These are phyloP conservation scores for Mortierella hygrophila DNA, from an alignment of 192 early-diverging fungal species.

Conservation along the genomic window DNA sequence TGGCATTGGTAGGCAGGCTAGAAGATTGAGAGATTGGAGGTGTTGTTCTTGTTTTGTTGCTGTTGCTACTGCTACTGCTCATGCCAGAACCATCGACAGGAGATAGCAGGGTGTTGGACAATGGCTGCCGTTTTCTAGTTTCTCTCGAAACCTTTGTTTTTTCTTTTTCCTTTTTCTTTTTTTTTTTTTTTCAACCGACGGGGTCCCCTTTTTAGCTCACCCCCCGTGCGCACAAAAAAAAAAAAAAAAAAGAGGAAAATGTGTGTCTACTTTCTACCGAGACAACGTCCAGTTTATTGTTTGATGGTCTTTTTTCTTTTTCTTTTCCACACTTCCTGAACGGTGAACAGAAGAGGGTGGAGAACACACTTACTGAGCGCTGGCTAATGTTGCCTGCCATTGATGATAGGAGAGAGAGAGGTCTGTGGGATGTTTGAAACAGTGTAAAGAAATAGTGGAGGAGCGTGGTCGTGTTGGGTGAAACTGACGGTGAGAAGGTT, in stretches of 20 bases:
- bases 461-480: neutral
- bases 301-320: neutral
- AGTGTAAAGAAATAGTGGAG: neutral
- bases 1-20: neutral
- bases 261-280: neutral
- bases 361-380: slow-evolving; percentile 16
- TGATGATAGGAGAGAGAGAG: neutral
- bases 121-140: neutral
- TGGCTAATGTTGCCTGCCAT: slow-evolving; percentile 9
- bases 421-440: neutral
- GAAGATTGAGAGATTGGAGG: neutral
- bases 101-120: neutral
- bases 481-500: neutral
- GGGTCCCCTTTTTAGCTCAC: neutral
- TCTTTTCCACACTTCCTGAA: neutral
- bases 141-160: neutral
- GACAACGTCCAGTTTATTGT: neutral
- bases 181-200: neutral
- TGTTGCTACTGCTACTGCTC: neutral
- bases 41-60: neutral
- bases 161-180: neutral
- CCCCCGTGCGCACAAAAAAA: neutral
- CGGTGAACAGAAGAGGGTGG: too few species aligned
- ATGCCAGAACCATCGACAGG: neutral
- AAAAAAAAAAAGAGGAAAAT: neutral